These are phyloP conservation scores for Bacidia rubella DNA, from an alignment of 495 filamentous ascomycete genomes.

Conservation along the genomic window DNA sequence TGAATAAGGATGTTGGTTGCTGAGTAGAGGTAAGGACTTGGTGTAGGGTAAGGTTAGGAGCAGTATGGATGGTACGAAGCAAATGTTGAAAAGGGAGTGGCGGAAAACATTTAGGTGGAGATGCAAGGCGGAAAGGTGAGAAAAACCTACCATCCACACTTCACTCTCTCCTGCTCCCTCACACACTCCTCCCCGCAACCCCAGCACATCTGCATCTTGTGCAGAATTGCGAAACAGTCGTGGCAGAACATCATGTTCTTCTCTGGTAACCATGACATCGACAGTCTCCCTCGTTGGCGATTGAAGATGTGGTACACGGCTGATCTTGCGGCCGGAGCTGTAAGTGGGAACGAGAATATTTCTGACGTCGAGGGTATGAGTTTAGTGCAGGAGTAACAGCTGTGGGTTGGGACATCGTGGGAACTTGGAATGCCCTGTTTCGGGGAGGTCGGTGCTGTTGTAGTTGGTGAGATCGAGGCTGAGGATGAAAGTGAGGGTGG, in stretches of 20 bases:
- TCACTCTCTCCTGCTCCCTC: constrained; percentile 13
- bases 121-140: too few relatives aligned
- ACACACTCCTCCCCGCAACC: constrained; percentile 10
- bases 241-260: constrained; percentile 8
- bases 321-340: constrained; percentile 1
- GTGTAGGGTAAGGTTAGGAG: too few relatives aligned
- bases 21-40: too few relatives aligned
- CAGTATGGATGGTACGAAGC: too few relatives aligned
- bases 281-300: background rate
- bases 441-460: too few relatives aligned
- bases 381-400: background rate
- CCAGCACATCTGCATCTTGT: constrained; percentile 16
- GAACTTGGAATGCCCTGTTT: background rate
- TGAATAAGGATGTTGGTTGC: too few relatives aligned
- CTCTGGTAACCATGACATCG: background rate
- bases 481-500: background rate
- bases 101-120: too few relatives aligned
- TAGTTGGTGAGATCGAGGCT: background rate
- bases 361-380: background rate
- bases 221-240: constrained; percentile 10
- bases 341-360: constrained; percentile 2
- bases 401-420: background rate
- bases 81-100: too few relatives aligned
- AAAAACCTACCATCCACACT: constrained; percentile 16
- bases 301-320: background rate